These are phyloP conservation scores for Aurifilum marmelostoma DNA, from an alignment of 2,329 filamentous ascomycete species.

Conservation along the genomic window DNA sequence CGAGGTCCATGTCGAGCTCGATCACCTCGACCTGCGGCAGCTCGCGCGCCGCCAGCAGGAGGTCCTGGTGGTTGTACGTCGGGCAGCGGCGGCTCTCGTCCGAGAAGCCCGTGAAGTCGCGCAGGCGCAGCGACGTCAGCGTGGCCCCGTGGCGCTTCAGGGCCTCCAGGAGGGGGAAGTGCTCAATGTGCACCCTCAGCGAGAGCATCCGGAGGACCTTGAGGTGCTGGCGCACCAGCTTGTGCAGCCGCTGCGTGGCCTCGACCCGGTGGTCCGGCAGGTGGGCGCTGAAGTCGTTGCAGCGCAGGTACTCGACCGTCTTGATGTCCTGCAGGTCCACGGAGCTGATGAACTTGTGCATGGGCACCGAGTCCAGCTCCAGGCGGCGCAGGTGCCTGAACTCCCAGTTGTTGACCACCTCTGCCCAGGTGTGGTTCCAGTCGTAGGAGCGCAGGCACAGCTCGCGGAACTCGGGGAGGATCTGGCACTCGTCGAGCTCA, in stretches of 20 bases:
- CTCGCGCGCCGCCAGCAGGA: constrained; percentile 39
- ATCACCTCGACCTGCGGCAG: constrained; percentile 44
- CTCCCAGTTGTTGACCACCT: constrained; percentile 49
- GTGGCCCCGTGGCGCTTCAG: constrained; percentile 44
- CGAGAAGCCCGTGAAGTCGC: constrained; percentile 50
- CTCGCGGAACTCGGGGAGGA: constrained; percentile 47
- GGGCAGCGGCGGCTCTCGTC: constrained; percentile 48
- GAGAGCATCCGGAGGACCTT: constrained; percentile 42
- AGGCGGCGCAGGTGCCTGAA: constrained; percentile 48
- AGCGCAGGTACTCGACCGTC: constrained; percentile 42
- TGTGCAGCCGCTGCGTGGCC: constrained; percentile 44
- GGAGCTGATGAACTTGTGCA: constrained; percentile 24
- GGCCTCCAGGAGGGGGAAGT: constrained; percentile 46
- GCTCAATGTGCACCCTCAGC: constrained; percentile 46
- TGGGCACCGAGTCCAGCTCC: constrained; percentile 45
- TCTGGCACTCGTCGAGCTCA: constrained; percentile 44
- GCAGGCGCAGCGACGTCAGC: constrained; percentile 45
- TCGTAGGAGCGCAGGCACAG: constrained; percentile 52
- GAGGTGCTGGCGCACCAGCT: constrained; percentile 44
- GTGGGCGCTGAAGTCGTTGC: constrained; percentile 51
- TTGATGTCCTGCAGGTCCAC: constrained; percentile 36
- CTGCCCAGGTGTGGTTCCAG: constrained; percentile 46
- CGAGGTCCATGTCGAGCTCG: constrained; percentile 53
- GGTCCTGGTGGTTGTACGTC: constrained; percentile 42
- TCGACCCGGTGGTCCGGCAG: constrained; percentile 42